phyloP scores from a whole-genome alignment of 2,329 filamentous ascomycete genomes.

The Blumeria hordei region DNA sequence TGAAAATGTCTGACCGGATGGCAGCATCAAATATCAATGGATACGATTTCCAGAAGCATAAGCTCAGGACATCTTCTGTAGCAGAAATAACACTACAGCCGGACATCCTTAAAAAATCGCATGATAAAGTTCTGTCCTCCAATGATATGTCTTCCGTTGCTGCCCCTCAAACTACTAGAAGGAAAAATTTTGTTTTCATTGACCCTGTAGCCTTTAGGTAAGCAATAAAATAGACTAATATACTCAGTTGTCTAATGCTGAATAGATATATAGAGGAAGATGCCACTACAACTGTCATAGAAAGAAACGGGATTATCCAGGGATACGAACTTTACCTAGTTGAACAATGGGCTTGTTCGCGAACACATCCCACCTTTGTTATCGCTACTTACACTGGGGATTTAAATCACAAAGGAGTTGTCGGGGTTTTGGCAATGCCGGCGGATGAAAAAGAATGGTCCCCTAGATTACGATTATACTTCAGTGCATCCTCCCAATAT shows the following conservation, averaged over 20 bases:
- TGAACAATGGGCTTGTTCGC: constrained; percentile 93
- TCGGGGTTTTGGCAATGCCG: constrained; percentile 61
- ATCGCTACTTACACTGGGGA: constrained; percentile 90
- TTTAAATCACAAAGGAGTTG: constrained; percentile 49
- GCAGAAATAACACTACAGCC: too few species aligned
- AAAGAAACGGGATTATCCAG: constrained; percentile 41
- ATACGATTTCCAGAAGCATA: too few species aligned
- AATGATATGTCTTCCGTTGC: too few species aligned
- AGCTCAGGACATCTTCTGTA: too few species aligned
- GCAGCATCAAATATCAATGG: too few species aligned
- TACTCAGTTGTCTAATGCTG: too few species aligned
- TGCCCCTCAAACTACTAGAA: background rate
- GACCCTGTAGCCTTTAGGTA: constrained; percentile 38
- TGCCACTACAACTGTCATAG: constrained; percentile 45
- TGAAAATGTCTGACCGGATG: too few species aligned
- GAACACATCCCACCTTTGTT: constrained; percentile 69
- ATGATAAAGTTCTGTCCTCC: too few species aligned
- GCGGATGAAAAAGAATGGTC: constrained; percentile 64
- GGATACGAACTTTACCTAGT: constrained; percentile 89
- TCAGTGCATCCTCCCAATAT: constrained; percentile 63
- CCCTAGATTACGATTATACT: constrained; percentile 53
- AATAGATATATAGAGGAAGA: constrained; percentile 66
- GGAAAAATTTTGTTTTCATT: constrained; percentile 35
- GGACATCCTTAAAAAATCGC: too few species aligned
- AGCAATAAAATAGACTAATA: background rate